Conservation (phyloP, 164 flowering plant species). For the Chimonanthus salicifolius region DNA sequence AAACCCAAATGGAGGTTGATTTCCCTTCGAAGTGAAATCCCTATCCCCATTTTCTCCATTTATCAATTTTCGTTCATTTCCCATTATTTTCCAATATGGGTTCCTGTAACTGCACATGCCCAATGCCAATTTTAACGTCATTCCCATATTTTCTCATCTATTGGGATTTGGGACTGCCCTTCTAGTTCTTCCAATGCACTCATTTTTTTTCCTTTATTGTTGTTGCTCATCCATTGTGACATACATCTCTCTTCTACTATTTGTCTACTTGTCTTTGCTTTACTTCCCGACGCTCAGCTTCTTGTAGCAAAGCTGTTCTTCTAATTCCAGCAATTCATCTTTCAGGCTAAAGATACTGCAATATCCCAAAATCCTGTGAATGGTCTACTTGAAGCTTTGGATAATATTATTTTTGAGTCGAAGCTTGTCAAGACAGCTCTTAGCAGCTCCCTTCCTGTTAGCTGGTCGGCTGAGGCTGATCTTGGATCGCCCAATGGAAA, state of each 20-base stretch:
- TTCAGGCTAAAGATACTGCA: slow-evolving; percentile 50
- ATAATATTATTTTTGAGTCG: slow-evolving; percentile 61
- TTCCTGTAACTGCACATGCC: too few relatives aligned
- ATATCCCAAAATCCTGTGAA: slow-evolving; percentile 15
- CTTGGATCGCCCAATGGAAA: slow-evolving; percentile 18
- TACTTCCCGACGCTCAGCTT: not conserved
- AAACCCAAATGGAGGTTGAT: too few relatives aligned
- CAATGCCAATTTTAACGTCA: too few relatives aligned
- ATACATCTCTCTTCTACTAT: not conserved
- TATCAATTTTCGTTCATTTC: too few relatives aligned
- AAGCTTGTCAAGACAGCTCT: slow-evolving; percentile 77
- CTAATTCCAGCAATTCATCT: not conserved
- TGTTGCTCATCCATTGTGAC: not conserved
- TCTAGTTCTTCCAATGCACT: not conserved
- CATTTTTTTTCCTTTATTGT: not conserved
- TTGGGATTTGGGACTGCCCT: too few relatives aligned
- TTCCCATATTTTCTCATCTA: too few relatives aligned
- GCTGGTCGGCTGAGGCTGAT: slow-evolving; percentile 72
- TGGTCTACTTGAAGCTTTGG: slow-evolving; percentile 25
- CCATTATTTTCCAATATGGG: too few relatives aligned
- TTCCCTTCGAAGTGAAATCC: too few relatives aligned
- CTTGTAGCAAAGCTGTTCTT: not conserved
- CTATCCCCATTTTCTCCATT: too few relatives aligned
- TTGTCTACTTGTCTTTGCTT: not conserved
- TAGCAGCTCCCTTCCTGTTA: slow-evolving; percentile 79